Evolutionary conservation across 805 yeast species (phyloP), one percentile per base, ranked within the genome.

Genomic region (Candida gorgasii): DNA sequence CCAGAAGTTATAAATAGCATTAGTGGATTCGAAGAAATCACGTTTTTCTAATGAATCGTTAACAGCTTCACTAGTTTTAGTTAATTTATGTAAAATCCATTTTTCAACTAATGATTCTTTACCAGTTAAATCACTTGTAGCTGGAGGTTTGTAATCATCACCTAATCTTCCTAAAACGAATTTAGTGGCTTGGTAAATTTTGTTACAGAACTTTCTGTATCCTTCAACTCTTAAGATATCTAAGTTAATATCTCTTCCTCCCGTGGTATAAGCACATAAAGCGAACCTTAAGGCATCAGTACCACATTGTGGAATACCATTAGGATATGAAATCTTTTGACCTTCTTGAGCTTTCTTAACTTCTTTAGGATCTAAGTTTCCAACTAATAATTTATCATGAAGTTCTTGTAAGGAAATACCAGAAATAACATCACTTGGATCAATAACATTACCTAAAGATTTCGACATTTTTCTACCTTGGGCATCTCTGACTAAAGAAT

Each of bases 391-490:
- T 67, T 89, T 84, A 45, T 82, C 83, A 65, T 89, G 95, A 59
- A 93, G 76, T 12, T 74, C 79, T 53, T 86, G 82, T 55, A 93
- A 75, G 12, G 89, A 71, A 46, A 88, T 88, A 76, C 99, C 99
- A 42, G 75, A 58, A 51, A 95, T 90, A 42, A 93, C 98, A 65
- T 93, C 98, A 49, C 85, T 75, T 50, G 99, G 99, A 70, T 93
- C 98, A 57, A 93, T 70, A 51, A 93, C 99, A 57, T 93, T 93
- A 69, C 99, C 99, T 53, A 92, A 75, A 43, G 97, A 89, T 72
- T 92, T 92, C 49, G 98, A 92, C 99, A 93, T 90, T 72, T 93
- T 93, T 65, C 99, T 84, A 53, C 99, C 99, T 69, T 93, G 98
- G 41, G 99, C 96, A 69, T 93, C 99, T 72, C 99, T 89, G 32